Evolutionary conservation across 1,139 yeast genomes (phyloP).

Genomic region (Saccharomyces hybrid): DNA sequence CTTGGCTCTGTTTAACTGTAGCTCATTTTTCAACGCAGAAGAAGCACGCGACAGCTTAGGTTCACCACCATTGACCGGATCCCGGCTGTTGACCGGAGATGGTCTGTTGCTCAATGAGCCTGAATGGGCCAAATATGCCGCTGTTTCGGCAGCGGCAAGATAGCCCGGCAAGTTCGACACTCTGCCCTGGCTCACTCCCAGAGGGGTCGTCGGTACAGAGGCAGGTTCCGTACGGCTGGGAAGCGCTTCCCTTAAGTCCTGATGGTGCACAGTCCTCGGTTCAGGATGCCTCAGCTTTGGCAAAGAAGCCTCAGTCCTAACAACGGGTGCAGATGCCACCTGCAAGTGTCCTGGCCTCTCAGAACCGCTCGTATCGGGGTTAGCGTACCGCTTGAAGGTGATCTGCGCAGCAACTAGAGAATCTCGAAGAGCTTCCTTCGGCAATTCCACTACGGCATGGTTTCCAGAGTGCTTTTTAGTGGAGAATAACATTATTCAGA

Average conservation of each 20-base stretch:
- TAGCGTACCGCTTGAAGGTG: constrained; percentile 19
- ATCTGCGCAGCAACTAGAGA: constrained; percentile 25
- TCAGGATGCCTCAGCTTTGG: background rate
- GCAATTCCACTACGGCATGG: constrained; percentile 5
- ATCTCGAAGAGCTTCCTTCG: constrained; percentile 11
- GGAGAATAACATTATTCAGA: constrained; percentile 4
- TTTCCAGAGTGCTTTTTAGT: constrained; percentile 7
- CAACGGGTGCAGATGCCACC: background rate
- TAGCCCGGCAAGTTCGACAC: background rate
- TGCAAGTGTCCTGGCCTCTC: background rate
- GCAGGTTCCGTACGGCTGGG: background rate
- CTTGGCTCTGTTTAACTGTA: background rate
- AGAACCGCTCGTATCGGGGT: background rate
- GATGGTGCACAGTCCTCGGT: background rate
- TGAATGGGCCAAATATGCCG: background rate
- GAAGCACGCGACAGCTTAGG: background rate
- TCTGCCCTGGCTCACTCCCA: background rate
- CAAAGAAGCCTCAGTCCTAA: background rate
- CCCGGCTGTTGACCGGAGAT: background rate
- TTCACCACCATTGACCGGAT: background rate
- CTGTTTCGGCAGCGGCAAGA: background rate
- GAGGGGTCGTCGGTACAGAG: background rate
- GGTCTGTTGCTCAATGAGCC: background rate
- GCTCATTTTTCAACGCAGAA: background rate
- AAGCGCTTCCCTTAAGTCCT: background rate